Evolutionary conservation across 2,329 filamentous ascomycete species (phyloP).

Genomic region (Neofusicoccum sp.): DNA sequence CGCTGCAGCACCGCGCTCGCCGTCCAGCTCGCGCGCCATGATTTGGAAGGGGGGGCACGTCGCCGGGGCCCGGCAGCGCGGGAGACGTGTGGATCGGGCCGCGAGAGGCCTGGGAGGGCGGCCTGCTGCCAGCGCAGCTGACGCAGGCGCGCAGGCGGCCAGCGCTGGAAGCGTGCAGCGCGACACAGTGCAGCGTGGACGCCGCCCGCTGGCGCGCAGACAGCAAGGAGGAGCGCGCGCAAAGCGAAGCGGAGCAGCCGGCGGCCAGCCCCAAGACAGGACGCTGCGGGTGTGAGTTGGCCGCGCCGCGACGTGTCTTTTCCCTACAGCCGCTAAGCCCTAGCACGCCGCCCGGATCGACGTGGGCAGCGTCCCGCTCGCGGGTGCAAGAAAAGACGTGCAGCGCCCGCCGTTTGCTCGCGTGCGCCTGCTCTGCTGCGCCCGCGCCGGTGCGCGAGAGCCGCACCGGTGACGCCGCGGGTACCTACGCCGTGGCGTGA

Average conservation of each 20-base stretch:
- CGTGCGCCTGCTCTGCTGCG: not conserved
- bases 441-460: conserved; percentile 2
- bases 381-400: not conserved
- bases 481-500: not conserved
- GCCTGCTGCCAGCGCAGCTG: conserved; percentile 15
- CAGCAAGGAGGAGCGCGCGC: conserved; percentile 2
- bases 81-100: conserved; percentile 15
- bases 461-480: not conserved
- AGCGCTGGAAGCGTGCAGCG: conserved; percentile 1
- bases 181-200: not conserved
- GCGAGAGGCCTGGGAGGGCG: conserved; percentile 1
- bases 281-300: conserved; percentile 17
- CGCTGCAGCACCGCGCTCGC: conserved; percentile 9
- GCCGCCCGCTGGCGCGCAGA: not conserved
- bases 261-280: conserved; percentile 2
- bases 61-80: conserved; percentile 3
- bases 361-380: conserved; percentile 3
- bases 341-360: not conserved
- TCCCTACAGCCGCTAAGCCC: conserved; percentile 9
- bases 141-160: conserved; percentile 6
- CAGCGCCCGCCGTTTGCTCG: conserved; percentile 7
- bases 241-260: conserved; percentile 5
- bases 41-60: conserved; percentile 16
- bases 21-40: conserved; percentile 1
- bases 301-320: conserved; percentile 15